Base-by-base conservation (phyloP, 2,329 filamentous ascomycete species). In the Sporothrix brasiliensis region DNA sequence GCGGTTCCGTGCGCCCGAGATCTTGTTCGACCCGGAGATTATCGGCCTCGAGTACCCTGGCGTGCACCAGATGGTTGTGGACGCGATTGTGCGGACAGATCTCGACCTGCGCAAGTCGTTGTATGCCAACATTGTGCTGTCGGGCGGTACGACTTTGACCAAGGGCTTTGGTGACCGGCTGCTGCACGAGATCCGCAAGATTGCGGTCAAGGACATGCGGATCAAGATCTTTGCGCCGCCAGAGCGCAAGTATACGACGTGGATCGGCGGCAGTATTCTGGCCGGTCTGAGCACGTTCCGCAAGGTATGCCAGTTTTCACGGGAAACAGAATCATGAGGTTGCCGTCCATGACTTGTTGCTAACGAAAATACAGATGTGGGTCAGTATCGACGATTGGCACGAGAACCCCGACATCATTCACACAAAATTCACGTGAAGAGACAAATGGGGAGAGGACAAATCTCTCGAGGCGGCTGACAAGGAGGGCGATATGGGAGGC, bases 371-470 rank as follows among this genome's bases (percentile, higher is more conserved):
- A 70, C 79, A 97, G 94, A 99, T 99, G 95, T 98, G 95, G 93
- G 95, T 99, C 78, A 97, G 93, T 82, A 94, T 97, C 79, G 95
- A 98, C 79, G 95, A 99, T 84, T 99, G 95, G 95, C 95, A 99
- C 80, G 95, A 99, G 86, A 97, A 99, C 79, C 95, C 95, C 21
- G 94, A 99, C 78, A 95, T 99, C 77, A 98, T 99, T 79, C 94
- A 98, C 82, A 95, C 93, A 78, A 98, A 97, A 82, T 97, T 98
- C 81, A 94, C 93, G 77, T 97, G 86, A 74, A 47, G 27, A 34
- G 41, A 4, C 11, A 44, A 13, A 4, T 44, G 41, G 9, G 1
- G 34, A 16, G 9, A 44, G 7, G n/a, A 47, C n/a, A n/a, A 21
- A 5, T n/a, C n/a, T 47, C n/a, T 44, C 11, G 21, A 44, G 50